Evolutionary conservation across 768 basidiomycete species (phyloP).

Genomic region (Boletus speciosus): DNA sequence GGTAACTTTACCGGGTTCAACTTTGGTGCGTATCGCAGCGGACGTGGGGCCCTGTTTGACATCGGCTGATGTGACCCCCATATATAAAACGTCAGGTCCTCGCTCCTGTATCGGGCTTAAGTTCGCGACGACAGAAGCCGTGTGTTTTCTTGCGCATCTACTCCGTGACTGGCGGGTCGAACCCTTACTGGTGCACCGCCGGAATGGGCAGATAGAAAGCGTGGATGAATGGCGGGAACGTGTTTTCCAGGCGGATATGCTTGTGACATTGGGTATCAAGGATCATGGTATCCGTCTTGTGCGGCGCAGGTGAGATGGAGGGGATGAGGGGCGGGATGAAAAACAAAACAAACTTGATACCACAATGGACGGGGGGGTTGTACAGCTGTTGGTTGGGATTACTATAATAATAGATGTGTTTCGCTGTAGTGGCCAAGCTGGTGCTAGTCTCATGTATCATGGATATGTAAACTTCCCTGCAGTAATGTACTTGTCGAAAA

Average conservation of each 20-base stretch:
- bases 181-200: slow-evolving; percentile 31
- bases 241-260: slow-evolving; percentile 11
- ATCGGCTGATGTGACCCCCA: neutral
- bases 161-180: slow-evolving; percentile 51
- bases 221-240: slow-evolving; percentile 14
- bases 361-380: too few relatives aligned
- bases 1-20: slow-evolving; percentile 19
- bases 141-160: slow-evolving; percentile 51
- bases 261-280: slow-evolving; percentile 15
- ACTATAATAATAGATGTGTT: neutral
- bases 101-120: slow-evolving; percentile 51
- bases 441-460: neutral
- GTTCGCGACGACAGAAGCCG: slow-evolving; percentile 49
- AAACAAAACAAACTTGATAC: too few relatives aligned
- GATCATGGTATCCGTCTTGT: slow-evolving; percentile 11
- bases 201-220: slow-evolving; percentile 6
- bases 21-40: slow-evolving; percentile 7
- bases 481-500: neutral
- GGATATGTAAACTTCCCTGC: neutral
- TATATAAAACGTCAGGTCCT: slow-evolving; percentile 34
- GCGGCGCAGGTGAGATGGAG: neutral
- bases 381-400: too few relatives aligned
- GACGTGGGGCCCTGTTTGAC: neutral
- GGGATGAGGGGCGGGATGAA: neutral
- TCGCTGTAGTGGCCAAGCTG: neutral